Evolutionary conservation across 2,329 filamentous ascomycete genomes (phyloP).

Genomic region (Colletotrichum gigasporum): DNA sequence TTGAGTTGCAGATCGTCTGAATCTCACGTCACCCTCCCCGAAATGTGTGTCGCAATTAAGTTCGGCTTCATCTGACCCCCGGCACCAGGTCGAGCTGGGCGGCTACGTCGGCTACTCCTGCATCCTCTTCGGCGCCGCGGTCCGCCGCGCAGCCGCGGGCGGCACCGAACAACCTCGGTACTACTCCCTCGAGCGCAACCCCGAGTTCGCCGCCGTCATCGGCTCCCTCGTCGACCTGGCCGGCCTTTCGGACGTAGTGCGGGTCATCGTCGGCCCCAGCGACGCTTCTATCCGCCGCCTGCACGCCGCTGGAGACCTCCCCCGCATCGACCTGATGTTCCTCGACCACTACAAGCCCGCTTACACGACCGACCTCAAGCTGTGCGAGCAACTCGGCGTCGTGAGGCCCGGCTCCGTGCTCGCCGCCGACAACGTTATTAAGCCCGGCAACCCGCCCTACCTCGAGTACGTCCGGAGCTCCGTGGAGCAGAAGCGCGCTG

Average conservation of each 20-base stretch:
- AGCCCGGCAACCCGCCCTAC: constrained; percentile 76
- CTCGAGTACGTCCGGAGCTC: constrained; percentile 75
- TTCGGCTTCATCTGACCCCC: background rate
- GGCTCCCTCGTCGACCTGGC: constrained; percentile 76
- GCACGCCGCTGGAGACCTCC: constrained; percentile 59
- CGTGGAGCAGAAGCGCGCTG: constrained; percentile 68
- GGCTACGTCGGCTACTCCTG: constrained; percentile 86
- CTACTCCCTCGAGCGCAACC: constrained; percentile 77
- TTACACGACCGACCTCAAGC: constrained; percentile 78
- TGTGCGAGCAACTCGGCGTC: constrained; percentile 76
- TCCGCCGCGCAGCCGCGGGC: constrained; percentile 63
- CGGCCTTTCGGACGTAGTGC: constrained; percentile 75
- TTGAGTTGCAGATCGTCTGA: constrained; percentile 36
- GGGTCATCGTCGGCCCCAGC: constrained; percentile 75
- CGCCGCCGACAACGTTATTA: constrained; percentile 76
- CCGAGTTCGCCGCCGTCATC: constrained; percentile 78
- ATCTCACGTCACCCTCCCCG: background rate
- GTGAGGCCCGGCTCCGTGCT: constrained; percentile 70
- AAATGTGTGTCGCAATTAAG: background rate
- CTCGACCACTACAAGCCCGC: constrained; percentile 84
- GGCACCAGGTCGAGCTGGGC: constrained; percentile 73
- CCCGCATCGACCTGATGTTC: constrained; percentile 77
- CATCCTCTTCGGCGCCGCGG: constrained; percentile 76
- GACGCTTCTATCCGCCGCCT: constrained; percentile 72
- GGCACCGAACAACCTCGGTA: constrained; percentile 70